These are phyloP conservation scores for Phytopythium aichiense DNA, from an alignment of 352 stramenopile species.

Conservation along the genomic window DNA sequence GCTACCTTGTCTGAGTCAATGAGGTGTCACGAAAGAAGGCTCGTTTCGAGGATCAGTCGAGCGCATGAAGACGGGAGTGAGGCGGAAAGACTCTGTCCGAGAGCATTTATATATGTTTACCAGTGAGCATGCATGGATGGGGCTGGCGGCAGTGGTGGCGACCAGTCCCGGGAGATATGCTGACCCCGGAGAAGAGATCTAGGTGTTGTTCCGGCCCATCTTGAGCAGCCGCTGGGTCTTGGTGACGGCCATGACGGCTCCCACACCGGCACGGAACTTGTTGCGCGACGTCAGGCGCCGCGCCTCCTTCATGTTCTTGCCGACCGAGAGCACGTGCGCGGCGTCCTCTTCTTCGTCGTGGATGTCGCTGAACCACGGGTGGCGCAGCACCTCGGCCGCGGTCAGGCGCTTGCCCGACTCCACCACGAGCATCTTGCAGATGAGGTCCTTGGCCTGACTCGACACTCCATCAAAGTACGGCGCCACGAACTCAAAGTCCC, in stretches of 20 bases:
- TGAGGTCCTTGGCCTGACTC: slow-evolving; percentile 90
- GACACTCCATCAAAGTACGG: slow-evolving; percentile 91
- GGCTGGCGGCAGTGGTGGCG: too few relatives aligned
- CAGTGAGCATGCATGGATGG: too few relatives aligned
- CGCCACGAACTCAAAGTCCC: slow-evolving; percentile 89
- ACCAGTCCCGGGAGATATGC: too few relatives aligned
- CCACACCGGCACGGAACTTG: slow-evolving; percentile 69
- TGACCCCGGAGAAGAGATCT: not conserved
- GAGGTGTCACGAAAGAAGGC: too few relatives aligned
- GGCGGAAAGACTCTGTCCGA: too few relatives aligned
- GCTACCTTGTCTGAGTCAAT: too few relatives aligned
- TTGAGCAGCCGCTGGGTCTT: slow-evolving; percentile 70
- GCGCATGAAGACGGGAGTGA: too few relatives aligned
- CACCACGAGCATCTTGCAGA: slow-evolving; percentile 91
- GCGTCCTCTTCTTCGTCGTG: slow-evolving; percentile 55
- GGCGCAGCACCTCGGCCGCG: slow-evolving; percentile 54
- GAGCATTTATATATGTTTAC: too few relatives aligned
- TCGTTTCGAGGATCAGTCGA: too few relatives aligned
- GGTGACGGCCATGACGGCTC: slow-evolving; percentile 70
- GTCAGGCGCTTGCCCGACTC: slow-evolving; percentile 81
- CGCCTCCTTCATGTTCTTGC: slow-evolving; percentile 72
- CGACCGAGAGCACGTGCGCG: slow-evolving; percentile 37
- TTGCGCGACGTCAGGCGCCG: slow-evolving; percentile 46
- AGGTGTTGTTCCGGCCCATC: not conserved
- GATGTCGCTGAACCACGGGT: slow-evolving; percentile 75